These are phyloP conservation scores for thale cress (Arabidopsis thaliana) DNA, from an alignment of 345 rosid species.

Conservation along the genomic window TAIR10.1 NC_003074.8:937501-938000, in stretches of 20 bases:
- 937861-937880: constrained; percentile 21
- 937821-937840: not conserved
- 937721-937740: constrained; percentile 55
- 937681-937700: constrained; percentile 67
- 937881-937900: constrained; percentile 91
- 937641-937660: constrained; percentile 78
- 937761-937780: constrained; percentile 78
- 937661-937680: constrained; percentile 86
- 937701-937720: constrained; percentile 58
- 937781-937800: constrained; percentile 59
- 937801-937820: constrained; percentile 27
- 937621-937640: constrained; percentile 88
- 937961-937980: constrained; percentile 86
- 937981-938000: constrained; percentile 89
- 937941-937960: constrained; percentile 64
- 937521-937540: constrained; percentile 82
- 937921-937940: constrained; percentile 64
- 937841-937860: not conserved
- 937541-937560: constrained; percentile 74
- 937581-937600: constrained; percentile 75
- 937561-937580: constrained; percentile 84
- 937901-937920: constrained; percentile 69
- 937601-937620: constrained; percentile 79
- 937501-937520: constrained; percentile 92
- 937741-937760: constrained; percentile 76